Evolutionary conservation across 192 early-diverging fungal species (phyloP).

Genomic region (Podila horticola): DNA sequence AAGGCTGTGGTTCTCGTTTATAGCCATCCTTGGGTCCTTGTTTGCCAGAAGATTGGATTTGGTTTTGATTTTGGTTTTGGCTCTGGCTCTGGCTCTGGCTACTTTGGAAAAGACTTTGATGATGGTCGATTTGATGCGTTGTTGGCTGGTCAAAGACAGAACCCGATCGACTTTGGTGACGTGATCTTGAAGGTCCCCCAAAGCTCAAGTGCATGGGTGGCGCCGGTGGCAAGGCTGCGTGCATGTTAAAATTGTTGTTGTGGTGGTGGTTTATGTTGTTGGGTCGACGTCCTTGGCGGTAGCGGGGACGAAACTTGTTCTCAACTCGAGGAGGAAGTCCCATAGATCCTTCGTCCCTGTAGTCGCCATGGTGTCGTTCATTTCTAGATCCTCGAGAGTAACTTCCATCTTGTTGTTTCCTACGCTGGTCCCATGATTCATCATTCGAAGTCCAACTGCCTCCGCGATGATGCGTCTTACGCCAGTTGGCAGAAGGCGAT

Average conservation of each 20-base stretch:
- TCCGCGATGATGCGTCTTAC: conserved; percentile 25
- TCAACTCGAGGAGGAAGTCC: conserved; percentile 46
- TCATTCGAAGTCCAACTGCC: conserved; percentile 37
- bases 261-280: background rate
- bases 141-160: conserved; percentile 18
- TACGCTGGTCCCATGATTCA: conserved; percentile 10
- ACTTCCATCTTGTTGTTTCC: conserved; percentile 2
- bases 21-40: background rate
- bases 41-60: background rate
- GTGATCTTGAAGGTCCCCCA: conserved; percentile 22
- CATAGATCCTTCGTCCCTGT: conserved; percentile 26
- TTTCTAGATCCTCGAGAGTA: conserved; percentile 7
- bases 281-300: conserved; percentile 28
- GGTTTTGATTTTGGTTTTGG: background rate
- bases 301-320: conserved; percentile 47
- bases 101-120: background rate
- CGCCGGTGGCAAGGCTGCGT: conserved; percentile 17
- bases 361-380: conserved; percentile 20
- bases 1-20: background rate
- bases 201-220: conserved; percentile 21
- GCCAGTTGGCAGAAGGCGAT: conserved; percentile 10
- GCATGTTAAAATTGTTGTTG: background rate
- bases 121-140: no score
- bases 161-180: conserved; percentile 43
- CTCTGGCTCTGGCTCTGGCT: background rate